These are phyloP conservation scores for Pinus taeda DNA, from an alignment of 75 land plant genomes.

Conservation along the genomic window DNA sequence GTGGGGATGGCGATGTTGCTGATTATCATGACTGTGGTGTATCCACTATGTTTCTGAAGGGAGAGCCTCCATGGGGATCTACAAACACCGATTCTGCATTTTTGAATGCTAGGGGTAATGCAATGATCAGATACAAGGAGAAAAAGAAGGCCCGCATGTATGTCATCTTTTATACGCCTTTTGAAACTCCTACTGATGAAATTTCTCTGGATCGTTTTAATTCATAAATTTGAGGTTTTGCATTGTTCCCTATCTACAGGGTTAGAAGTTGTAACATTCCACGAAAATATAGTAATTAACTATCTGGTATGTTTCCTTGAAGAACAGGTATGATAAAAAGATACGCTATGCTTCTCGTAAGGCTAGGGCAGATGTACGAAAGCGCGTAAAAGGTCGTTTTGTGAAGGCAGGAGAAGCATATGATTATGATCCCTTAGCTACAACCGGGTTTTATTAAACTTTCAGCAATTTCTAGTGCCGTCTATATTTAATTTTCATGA, in stretches of 20 bases:
- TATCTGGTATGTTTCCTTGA: not conserved
- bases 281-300: not conserved
- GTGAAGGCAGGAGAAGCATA: conserved; percentile 57
- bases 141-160: conserved; percentile 49
- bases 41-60: conserved; percentile 14
- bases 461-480: not conserved
- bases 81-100: conserved; percentile 23
- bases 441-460: conserved; percentile 28
- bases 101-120: conserved; percentile 31
- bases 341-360: conserved; percentile 60
- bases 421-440: conserved; percentile 45
- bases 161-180: not conserved
- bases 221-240: not conserved
- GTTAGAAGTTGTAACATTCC: not conserved
- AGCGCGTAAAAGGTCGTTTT: conserved; percentile 55
- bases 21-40: conserved; percentile 35
- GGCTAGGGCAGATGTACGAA: conserved; percentile 48
- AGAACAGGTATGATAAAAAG: conserved; percentile 45
- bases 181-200: not conserved
- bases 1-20: conserved; percentile 32
- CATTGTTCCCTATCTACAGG: not conserved
- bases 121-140: conserved; percentile 55
- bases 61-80: conserved; percentile 13
- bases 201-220: not conserved
- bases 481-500: not conserved